Evolutionary conservation across 192 early-diverging fungal genomes (phyloP), one percentile per base, ranked within the genome.

Genomic region (Podochytrium sp.): DNA sequence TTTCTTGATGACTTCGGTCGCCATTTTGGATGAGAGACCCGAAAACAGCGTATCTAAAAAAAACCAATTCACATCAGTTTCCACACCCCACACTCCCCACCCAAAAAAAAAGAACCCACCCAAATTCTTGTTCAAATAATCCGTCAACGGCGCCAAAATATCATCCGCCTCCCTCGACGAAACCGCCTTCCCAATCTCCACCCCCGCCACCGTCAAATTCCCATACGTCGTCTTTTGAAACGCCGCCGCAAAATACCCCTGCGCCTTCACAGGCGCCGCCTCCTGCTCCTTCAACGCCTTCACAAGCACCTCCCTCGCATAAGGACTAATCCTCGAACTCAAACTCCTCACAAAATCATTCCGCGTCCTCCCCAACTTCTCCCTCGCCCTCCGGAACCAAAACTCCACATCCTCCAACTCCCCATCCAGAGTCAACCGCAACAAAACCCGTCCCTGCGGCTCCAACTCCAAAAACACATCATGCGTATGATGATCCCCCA

Each of bases 331-430:
- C 66, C 68, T 68, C 30, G 62, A 66, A 58, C 74, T 76, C 33
- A 87, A 65, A 1, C 81, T 38, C 12, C 86, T 76, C 1, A 86
- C 73, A 57, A 87, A 86, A 65, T 84, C 82, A 57, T 86, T 83
- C 10, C 84, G 57, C 3, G 84, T 84, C 6, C 86, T 71, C 6
- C 74, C 79, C 25, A 87, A 73, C 42, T 81, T 74, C 53, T 87
- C 84, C 25, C 81, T 79, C 33, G 71, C 77, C 7, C 81, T 30
- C 14, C 83, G 55, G 71, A 87, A 87, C 82, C 84, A 87, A 68
- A 87, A 87, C 39, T 84, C 85, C 3, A 87, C 84, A 59, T 87
- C 86, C 63, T 87, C 86, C 23, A 79, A 76, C 65, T 83, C 86
- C 29, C 86, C 86, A 59, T 86, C 86, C 81, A 87, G 71, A 4